Conservation (phyloP, 208 protist genomes). For the Acanthamoeba healyi region DNA sequence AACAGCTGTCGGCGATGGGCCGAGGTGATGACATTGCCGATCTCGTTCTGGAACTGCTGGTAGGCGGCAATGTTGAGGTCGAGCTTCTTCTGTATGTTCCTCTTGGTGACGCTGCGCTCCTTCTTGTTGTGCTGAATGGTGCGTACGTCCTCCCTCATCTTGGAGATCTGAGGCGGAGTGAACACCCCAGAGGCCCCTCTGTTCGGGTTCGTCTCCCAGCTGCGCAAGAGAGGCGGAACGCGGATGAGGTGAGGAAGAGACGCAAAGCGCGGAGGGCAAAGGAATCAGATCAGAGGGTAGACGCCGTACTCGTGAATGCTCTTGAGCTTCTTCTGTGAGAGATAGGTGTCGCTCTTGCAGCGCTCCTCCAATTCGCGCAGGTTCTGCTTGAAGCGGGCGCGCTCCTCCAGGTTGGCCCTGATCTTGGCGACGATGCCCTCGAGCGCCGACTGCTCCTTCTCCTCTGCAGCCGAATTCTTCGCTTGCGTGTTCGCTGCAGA, state of each 20-base stretch:
- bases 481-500: not conserved
- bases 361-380: constrained; percentile 21
- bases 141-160: constrained; percentile 37
- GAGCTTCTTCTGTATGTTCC: constrained; percentile 38
- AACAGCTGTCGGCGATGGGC: constrained; percentile 21
- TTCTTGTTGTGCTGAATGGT: constrained; percentile 41
- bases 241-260: too few species aligned
- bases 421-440: not conserved
- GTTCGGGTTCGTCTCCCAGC: constrained; percentile 24
- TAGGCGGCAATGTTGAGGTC: not conserved
- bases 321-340: constrained; percentile 22
- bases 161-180: constrained; percentile 57
- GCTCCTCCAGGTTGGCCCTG: constrained; percentile 33
- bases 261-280: too few species aligned
- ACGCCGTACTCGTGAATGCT: constrained; percentile 27
- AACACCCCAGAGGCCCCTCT: not conserved
- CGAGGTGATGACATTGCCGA: not conserved
- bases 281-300: too few species aligned
- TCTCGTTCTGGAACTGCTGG: constrained; percentile 15
- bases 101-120: not conserved
- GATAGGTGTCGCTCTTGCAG: not conserved
- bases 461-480: constrained; percentile 13
- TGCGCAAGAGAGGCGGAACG: not conserved
- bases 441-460: constrained; percentile 21
- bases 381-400: constrained; percentile 5